Conservation (phyloP, 495 filamentous ascomycete genomes). For the Hyaloscypha hepaticicola region DNA sequence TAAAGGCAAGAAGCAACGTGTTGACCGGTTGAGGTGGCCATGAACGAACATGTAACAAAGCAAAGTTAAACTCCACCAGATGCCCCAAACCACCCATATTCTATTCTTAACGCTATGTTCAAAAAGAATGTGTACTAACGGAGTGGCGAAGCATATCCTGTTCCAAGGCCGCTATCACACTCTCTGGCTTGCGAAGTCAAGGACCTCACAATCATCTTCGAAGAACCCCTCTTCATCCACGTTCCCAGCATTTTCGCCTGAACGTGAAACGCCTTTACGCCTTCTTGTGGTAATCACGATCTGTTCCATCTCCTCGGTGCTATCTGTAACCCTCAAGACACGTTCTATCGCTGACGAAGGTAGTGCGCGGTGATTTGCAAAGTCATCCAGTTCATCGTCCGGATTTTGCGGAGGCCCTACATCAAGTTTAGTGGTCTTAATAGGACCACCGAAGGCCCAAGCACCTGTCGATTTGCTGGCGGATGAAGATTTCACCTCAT, state of each 20-base stretch:
- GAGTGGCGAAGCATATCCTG: conserved; percentile 1
- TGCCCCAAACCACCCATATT: conserved; percentile 8
- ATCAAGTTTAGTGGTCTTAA: conserved; percentile 61
- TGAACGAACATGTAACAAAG: background rate
- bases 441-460: conserved; percentile 72
- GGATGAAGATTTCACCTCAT: background rate
- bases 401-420: conserved; percentile 47
- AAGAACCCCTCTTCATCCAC: conserved; percentile 77
- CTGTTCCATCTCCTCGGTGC: conserved; percentile 69
- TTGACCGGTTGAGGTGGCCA: conserved; percentile 21
- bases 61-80: conserved; percentile 6
- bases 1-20: background rate
- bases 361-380: conserved; percentile 49
- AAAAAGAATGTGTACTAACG: conserved; percentile 1
- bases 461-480: conserved; percentile 29
- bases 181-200: conserved; percentile 86
- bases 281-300: conserved; percentile 77
- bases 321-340: conserved; percentile 43
- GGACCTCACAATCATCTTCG: conserved; percentile 89
- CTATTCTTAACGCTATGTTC: background rate
- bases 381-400: conserved; percentile 42
- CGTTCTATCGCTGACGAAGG: conserved; percentile 57
- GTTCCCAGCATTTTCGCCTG: conserved; percentile 31
- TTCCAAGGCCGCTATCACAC: conserved; percentile 49
- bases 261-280: conserved; percentile 53